Evolutionary conservation across 2,329 filamentous ascomycete genomes (phyloP), one percentile per base, ranked within the genome.

Genomic region (Aspergillus terreus): DNA sequence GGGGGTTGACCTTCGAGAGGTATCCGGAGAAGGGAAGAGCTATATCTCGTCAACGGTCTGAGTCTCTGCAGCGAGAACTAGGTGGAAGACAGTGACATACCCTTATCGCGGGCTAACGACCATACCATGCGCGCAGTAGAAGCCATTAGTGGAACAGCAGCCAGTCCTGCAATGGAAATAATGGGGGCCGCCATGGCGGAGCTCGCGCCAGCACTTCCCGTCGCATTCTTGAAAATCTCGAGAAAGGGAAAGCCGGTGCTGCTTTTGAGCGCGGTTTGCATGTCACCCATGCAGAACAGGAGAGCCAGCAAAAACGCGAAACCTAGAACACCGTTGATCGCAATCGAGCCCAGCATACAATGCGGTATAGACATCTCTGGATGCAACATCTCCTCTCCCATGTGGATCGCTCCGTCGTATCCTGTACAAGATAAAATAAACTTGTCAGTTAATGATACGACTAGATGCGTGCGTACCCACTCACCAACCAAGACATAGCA

Each of bases 201-300:
- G 3, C 21, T 36, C 6, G 11, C 42, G 6, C 40, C 47, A 10
- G 55, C 33, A 30, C 48, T 47, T 15, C 48, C 36, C 0, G 57
- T 53, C 1, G 53, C 50, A 12, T 56, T 55, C 6, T 41, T 43
- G 6, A 63, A 77, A 32, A 77, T 73, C 38, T 78, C 71, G 57
- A 74, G 70, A 56, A 75, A 67, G 10, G 77, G 71, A n/a, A 68
- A 74, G 0, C 70, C 66, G 9, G 74, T 77, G 1, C 64, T 49
- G 2, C 68, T 69, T 3, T 64, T 57, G 7, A 72, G 62, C 3
- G 72, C 63, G 1, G 53, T 19, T 6, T 60, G 48, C 6, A 60
- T 41, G 45, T 64, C 60, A 2, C 58, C 59, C 42, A 63, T 53
- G 33, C 53, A 58, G 49, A 63, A 65, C 2, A 60, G 48, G n/a